A percentile compares a stretch with the other conserved stretches of the same genome.
Evolutionary conservation across 2,329 filamentous ascomycete genomes (phyloP).

Genomic region (Stylonectria norvegica): DNA sequence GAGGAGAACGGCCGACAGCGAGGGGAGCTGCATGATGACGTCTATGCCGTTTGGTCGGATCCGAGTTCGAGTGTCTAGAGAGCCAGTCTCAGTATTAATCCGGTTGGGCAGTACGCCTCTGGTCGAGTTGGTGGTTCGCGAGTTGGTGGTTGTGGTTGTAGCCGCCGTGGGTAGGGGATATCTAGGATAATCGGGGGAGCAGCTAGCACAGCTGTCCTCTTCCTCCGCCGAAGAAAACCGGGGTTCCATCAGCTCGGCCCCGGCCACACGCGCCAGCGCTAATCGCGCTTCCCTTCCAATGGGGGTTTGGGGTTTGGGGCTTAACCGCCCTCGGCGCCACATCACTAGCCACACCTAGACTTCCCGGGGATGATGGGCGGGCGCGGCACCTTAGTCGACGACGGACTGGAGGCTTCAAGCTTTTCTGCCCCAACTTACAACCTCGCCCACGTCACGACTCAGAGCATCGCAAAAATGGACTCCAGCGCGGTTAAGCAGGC

Average conservation of each 20-base stretch:
- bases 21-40: constrained; percentile 46
- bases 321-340: not conserved
- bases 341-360: not conserved
- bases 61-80: constrained; percentile 11
- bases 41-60: constrained; percentile 13
- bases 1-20: constrained; percentile 46
- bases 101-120: constrained; percentile 18
- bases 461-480: constrained; percentile 46
- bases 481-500: constrained; percentile 57
- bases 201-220: constrained; percentile 32
- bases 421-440: constrained; percentile 7
- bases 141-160: constrained; percentile 18
- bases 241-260: constrained; percentile 10
- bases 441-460: constrained; percentile 16
- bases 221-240: constrained; percentile 17
- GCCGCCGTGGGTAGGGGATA: constrained; percentile 25
- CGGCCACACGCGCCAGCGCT: not conserved
- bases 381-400: not conserved
- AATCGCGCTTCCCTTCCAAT: too few species aligned
- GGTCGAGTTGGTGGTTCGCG: constrained; percentile 14
- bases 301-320: too few species aligned
- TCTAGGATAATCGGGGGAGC: constrained; percentile 13
- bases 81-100: constrained; percentile 18
- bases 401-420: not conserved
- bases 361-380: not conserved